Evolutionary conservation across 2,329 filamentous ascomycete genomes (phyloP).

Genomic region (Claviceps monticola): DNA sequence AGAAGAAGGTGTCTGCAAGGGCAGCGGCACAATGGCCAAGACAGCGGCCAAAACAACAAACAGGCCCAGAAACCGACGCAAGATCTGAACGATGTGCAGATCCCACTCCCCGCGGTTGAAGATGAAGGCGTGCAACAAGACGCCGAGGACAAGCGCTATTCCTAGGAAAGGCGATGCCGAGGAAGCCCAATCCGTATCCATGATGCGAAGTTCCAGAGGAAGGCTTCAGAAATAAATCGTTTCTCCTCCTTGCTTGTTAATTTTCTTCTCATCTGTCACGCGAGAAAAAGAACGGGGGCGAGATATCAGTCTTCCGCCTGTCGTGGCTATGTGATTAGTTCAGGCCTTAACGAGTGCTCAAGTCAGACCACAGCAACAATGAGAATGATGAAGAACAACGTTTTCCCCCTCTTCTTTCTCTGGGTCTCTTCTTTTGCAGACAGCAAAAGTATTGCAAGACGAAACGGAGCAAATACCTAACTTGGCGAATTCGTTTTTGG

Average conservation of each 20-base stretch:
- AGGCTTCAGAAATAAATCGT: no score
- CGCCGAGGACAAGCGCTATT: slow-evolving; percentile 19
- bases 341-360: no score
- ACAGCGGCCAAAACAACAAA: background rate
- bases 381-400: no score
- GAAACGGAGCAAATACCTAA: no score
- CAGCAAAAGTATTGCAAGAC: no score
- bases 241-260: background rate
- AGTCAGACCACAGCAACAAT: no score
- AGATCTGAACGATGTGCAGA: slow-evolving; percentile 2
- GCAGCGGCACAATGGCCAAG: background rate
- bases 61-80: background rate
- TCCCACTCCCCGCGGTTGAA: slow-evolving; percentile 17
- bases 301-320: background rate
- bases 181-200: background rate
- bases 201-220: background rate
- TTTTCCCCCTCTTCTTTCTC: no score
- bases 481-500: no score
- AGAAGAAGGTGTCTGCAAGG: background rate
- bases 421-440: no score
- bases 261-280: background rate
- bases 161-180: background rate
- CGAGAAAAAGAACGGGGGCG: background rate
- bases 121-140: slow-evolving; percentile 8
- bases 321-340: no score